These are phyloP conservation scores for Leishmania gerbilli DNA, from an alignment of 208 protist genomes.

Conservation along the genomic window DNA sequence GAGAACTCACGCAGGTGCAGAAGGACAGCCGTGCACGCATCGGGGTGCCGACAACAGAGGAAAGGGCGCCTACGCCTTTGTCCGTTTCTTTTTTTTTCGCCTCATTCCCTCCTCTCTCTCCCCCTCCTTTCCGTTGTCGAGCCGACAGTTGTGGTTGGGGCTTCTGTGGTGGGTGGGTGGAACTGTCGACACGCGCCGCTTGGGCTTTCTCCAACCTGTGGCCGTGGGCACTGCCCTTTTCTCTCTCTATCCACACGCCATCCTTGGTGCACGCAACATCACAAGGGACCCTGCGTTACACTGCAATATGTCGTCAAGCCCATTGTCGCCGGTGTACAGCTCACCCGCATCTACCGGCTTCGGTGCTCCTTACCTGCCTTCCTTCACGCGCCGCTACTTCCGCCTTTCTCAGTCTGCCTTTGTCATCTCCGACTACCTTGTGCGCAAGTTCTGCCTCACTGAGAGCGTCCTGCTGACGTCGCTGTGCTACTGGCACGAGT, in stretches of 20 bases:
- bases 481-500: conserved; percentile 89
- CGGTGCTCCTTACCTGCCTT: conserved; percentile 30
- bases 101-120: conserved; percentile 13
- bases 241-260: not conserved
- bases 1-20: not conserved
- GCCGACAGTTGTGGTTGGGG: not conserved
- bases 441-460: conserved; percentile 58
- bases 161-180: not conserved
- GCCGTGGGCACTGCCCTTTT: too few species aligned
- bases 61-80: not conserved
- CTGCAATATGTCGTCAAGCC: conserved; percentile 21
- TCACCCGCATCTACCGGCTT: conserved; percentile 25
- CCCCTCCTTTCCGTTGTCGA: conserved; percentile 3
- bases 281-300: not conserved
- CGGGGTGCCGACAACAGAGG: not conserved
- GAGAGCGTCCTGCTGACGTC: conserved; percentile 64
- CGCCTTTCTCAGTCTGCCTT: conserved; percentile 55
- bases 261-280: not conserved
- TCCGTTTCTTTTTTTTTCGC: not conserved
- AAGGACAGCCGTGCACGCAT: too few species aligned
- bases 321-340: conserved; percentile 26
- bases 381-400: conserved; percentile 61
- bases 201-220: not conserved
- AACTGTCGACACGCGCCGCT: not conserved
- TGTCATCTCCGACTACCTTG: conserved; percentile 71